phyloP scores from a whole-genome alignment of 768 basidiomycete species.

The Tulasnella sp. region DNA sequence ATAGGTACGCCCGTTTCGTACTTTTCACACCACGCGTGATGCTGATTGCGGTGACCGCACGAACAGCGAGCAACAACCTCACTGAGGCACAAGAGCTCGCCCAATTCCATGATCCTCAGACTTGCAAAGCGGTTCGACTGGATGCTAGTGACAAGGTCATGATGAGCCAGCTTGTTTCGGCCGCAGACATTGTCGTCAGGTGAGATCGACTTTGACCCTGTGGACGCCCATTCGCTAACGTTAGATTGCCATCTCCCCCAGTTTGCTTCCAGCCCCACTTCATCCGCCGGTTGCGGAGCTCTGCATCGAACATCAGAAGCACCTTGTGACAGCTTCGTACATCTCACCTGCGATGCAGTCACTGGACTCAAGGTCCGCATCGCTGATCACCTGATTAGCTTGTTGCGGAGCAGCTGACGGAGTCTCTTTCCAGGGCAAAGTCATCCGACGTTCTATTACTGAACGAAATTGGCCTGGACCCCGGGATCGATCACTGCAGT shows the following conservation, averaged over 20 bases:
- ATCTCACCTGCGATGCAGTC: conserved; percentile 67
- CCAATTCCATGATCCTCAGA: conserved; percentile 37
- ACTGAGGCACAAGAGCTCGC: conserved; percentile 45
- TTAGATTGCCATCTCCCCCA: conserved; percentile 28
- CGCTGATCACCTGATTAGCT: background rate
- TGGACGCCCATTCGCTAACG: background rate
- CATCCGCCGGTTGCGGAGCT: conserved; percentile 63
- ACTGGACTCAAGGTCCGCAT: conserved; percentile 51
- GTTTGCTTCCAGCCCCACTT: conserved; percentile 69
- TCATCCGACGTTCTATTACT: conserved; percentile 61
- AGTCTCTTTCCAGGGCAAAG: conserved; percentile 41
- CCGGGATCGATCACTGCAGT: conserved; percentile 83
- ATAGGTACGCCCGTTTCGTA: conserved; percentile 52
- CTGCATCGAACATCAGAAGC: conserved; percentile 60
- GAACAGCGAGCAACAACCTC: conserved; percentile 63
- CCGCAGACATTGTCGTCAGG: conserved; percentile 80
- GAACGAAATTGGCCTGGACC: conserved; percentile 87
- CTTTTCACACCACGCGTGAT: background rate
- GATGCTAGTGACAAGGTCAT: conserved; percentile 46
- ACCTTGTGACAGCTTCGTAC: conserved; percentile 89
- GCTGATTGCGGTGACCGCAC: background rate
- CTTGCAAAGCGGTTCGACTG: conserved; percentile 40
- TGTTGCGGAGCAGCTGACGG: background rate
- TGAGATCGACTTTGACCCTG: conserved; percentile 27
- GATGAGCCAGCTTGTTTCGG: conserved; percentile 46